Conservation (phyloP, 2,329 filamentous ascomycete genomes). For the Microcyclospora tardicrescens region DNA sequence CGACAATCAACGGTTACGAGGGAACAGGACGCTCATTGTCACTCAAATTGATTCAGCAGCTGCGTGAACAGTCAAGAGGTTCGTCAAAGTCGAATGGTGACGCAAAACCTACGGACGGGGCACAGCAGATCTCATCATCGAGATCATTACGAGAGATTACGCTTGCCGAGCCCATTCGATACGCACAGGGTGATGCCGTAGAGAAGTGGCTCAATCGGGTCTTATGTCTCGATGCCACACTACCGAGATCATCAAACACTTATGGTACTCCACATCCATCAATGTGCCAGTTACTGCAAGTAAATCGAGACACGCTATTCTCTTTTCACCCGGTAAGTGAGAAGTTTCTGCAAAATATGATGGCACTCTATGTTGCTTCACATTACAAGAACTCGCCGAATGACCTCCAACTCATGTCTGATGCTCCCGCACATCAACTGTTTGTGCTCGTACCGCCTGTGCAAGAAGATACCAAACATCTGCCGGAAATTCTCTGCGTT, state of each 20-base stretch:
- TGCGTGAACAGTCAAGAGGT: constrained; percentile 78
- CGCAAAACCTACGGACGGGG: constrained; percentile 51
- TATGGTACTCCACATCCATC: constrained; percentile 81
- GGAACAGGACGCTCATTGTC: constrained; percentile 91
- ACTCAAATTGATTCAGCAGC: constrained; percentile 90
- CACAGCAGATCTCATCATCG: constrained; percentile 47
- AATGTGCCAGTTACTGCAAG: constrained; percentile 80
- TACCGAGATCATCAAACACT: constrained; percentile 63
- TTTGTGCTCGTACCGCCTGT: constrained; percentile 87
- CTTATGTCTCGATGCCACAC: constrained; percentile 82
- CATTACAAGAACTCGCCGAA: constrained; percentile 98
- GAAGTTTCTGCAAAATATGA: constrained; percentile 95
- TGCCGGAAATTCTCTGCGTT: constrained; percentile 89
- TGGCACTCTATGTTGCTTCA: constrained; percentile 90
- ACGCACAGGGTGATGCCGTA: constrained; percentile 77
- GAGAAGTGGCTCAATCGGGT: constrained; percentile 95
- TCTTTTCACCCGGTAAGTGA: constrained; percentile 96
- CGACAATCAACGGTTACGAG: constrained; percentile 97
- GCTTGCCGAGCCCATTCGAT: constrained; percentile 85
- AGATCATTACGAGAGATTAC: constrained; percentile 85
- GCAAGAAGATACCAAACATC: constrained; percentile 57
- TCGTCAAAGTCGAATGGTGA: constrained; percentile 41
- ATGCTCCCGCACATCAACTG: constrained; percentile 90
- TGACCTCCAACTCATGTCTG: constrained; percentile 96
- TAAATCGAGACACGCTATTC: constrained; percentile 95